Conservation (phyloP, 768 basidiomycete genomes). For the Naganishia vishniacii region DNA sequence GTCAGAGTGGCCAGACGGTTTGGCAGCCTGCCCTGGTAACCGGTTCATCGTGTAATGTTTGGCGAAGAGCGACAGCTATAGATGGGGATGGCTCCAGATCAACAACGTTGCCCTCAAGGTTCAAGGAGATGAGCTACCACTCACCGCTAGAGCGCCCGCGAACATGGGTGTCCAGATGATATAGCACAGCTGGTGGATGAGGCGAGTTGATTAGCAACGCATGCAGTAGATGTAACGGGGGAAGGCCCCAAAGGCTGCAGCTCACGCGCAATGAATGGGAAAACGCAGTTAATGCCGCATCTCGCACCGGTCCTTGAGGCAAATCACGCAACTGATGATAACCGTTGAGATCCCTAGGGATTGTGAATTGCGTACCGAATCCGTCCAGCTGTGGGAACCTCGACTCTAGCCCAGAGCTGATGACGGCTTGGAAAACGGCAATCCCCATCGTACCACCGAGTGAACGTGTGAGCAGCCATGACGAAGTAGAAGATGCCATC, state of each 20-base stretch:
- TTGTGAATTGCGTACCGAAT: constrained; percentile 38
- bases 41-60: constrained; percentile 33
- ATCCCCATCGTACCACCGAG: constrained; percentile 40
- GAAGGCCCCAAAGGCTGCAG: background rate
- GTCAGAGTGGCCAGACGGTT: background rate
- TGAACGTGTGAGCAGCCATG: constrained; percentile 38
- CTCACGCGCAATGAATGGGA: constrained; percentile 38
- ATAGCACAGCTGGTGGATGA: constrained; percentile 28
- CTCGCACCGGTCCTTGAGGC: constrained; percentile 36
- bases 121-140: background rate
- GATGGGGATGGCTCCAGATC: background rate
- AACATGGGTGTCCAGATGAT: constrained; percentile 33
- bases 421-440: constrained; percentile 40
- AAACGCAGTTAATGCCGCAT: constrained; percentile 40
- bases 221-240: background rate
- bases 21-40: constrained; percentile 1
- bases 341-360: constrained; percentile 36
- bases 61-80: constrained; percentile 31
- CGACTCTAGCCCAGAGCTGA: constrained; percentile 39
- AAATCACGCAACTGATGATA: constrained; percentile 40
- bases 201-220: background rate
- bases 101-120: background rate
- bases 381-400: constrained; percentile 39
- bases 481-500: constrained; percentile 44
- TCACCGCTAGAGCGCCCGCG: constrained; percentile 21